Conservation (phyloP, 768 basidiomycete species). For the Mycena rosella region DNA sequence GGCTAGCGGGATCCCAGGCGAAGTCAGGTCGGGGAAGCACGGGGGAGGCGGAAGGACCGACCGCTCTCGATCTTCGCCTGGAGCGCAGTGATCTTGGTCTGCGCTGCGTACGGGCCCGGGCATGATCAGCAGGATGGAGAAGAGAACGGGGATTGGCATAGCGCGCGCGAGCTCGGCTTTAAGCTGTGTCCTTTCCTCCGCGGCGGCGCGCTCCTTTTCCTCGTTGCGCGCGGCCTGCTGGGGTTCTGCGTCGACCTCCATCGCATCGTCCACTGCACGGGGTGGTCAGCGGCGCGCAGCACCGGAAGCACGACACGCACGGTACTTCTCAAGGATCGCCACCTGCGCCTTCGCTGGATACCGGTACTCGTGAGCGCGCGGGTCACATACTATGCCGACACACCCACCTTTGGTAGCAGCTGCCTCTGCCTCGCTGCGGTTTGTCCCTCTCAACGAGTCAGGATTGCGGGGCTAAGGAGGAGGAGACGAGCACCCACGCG, state of each 20-base stretch:
- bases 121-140: not conserved
- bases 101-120: not conserved
- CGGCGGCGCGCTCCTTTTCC: too few species aligned
- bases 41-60: not conserved
- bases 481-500: constrained; percentile 10
- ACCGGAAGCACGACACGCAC: not conserved
- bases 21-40: not conserved
- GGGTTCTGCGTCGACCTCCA: not conserved
- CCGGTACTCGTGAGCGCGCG: not conserved
- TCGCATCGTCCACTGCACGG: not conserved
- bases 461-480: not conserved
- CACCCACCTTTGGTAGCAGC: constrained; percentile 8
- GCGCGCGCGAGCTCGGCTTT: not conserved
- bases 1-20: not conserved
- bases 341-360: constrained; percentile 3
- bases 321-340: not conserved
- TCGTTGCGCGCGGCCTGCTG: too few species aligned
- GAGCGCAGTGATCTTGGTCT: not conserved
- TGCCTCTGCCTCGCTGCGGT: constrained; percentile 16
- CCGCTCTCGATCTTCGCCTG: not conserved
- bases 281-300: not conserved
- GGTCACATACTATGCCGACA: not conserved
- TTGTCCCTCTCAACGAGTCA: not conserved
- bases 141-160: not conserved
- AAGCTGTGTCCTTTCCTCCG: not conserved